Evolutionary conservation across 495 filamentous ascomycete species (phyloP), one percentile per base, ranked within the genome.

Genomic region (Parmelia sp.): DNA sequence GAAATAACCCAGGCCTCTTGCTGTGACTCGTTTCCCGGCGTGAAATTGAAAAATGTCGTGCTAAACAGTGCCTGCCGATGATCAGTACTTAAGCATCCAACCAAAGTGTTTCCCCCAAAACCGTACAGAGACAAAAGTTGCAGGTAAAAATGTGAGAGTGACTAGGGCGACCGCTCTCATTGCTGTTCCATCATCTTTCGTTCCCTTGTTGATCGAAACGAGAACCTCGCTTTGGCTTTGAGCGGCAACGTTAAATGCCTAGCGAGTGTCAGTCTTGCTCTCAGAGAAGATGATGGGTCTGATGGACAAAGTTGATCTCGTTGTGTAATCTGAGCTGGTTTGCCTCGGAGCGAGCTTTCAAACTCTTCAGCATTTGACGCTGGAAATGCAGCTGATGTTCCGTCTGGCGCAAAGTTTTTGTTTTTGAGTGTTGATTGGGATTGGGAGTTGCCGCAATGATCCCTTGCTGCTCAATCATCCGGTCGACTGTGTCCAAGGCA

Each of bases 101-200:
- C 44, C 17, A 23, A 23, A 45, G 21, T 45, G 44, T 23, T 23
- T 33, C 25, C 23, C 39, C 36, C 5, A 25, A 25, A 42, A 10
- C 42, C 17, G 39, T 63, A 63, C 61, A 1, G 61, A 60, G 15
- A 75, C 59, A 64, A 73, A 77, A 0, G 74, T 76, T 4, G 69
- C 71, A 7, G 74, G 74, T 10, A 76, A 65, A 65, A 76, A 75
- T 7, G 65, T 58, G 44, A 76, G 67, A 0, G 74, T 73, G 19
- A 72, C 59, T 14, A 74, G 63, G 25, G 74, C 71, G 40, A 76
- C 70, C 1, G 71, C 70, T 49, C 67, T 69, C 72, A 75, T 75
- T 15, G 73, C 67, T 5, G 67, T 47, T 35, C 73, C 70, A 42
- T 75, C 73, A 12, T 33, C 19, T 36, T 70, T 66, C 15, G 74